A percentile compares a stretch with the other conserved stretches of the same genome.
phyloP scores from a whole-genome alignment of 495 filamentous ascomycete genomes.

The Penicillium chermesinum region DNA sequence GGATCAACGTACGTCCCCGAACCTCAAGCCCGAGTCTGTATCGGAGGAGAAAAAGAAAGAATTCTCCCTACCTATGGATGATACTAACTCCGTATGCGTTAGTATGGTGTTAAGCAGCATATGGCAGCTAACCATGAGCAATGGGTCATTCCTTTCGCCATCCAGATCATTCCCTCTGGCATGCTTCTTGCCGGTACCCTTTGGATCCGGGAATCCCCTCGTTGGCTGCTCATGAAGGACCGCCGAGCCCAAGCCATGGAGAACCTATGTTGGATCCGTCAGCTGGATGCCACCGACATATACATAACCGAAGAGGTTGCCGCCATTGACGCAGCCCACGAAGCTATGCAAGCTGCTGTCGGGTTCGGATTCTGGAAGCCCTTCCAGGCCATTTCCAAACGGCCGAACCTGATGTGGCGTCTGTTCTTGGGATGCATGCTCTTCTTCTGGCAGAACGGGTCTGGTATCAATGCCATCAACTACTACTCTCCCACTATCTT shows the following conservation, averaged over 20 bases:
- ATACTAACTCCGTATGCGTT: conserved; percentile 10
- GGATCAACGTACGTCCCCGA: conserved; percentile 55
- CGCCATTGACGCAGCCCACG: conserved; percentile 56
- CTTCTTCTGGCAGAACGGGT: conserved; percentile 63
- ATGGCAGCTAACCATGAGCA: conserved; percentile 34
- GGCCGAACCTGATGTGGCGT: conserved; percentile 50
- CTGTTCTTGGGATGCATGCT: conserved; percentile 63
- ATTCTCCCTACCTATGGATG: no score
- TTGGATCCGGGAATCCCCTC: conserved; percentile 52
- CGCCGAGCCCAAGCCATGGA: conserved; percentile 51
- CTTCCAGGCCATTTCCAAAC: conserved; percentile 50
- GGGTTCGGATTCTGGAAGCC: conserved; percentile 65
- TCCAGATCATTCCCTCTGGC: conserved; percentile 52
- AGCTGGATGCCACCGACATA: conserved; percentile 52
- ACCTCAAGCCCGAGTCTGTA: no score
- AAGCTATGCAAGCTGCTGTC: conserved; percentile 49
- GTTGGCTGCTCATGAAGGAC: conserved; percentile 51
- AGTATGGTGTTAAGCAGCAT: conserved; percentile 39
- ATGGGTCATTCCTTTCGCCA: conserved; percentile 54
- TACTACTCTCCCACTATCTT: conserved; percentile 61
- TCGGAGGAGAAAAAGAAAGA: no score
- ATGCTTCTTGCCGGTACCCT: conserved; percentile 45
- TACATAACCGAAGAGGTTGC: conserved; percentile 66
- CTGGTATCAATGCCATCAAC: conserved; percentile 65
- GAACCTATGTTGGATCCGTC: conserved; percentile 61